A percentile compares a stretch with the other conserved stretches of the same genome.
Evolutionary conservation across 2,329 filamentous ascomycete genomes (phyloP).

Genomic region (Cladosporium halotolerans): DNA sequence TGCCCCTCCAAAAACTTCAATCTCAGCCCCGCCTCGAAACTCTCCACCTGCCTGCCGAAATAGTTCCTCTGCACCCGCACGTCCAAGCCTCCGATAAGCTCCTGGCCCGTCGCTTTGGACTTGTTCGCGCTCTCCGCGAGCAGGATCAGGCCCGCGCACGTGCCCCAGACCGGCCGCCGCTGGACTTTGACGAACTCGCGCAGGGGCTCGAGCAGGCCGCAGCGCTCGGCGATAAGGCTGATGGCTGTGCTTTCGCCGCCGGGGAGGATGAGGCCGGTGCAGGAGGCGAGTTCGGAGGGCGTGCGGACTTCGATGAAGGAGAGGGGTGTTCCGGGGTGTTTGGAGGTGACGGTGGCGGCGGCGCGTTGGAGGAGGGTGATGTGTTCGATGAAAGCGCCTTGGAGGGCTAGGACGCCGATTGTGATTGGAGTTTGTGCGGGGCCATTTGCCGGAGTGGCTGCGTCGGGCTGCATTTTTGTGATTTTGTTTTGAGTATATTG

Average conservation of each 20-base stretch:
- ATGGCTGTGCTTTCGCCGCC: slow-evolving; percentile 95
- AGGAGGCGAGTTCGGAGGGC: slow-evolving; percentile 59
- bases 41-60: slow-evolving; percentile 89
- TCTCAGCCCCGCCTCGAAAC: slow-evolving; percentile 70
- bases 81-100: slow-evolving; percentile 84
- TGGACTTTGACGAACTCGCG: slow-evolving; percentile 82
- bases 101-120: slow-evolving; percentile 85
- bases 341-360: slow-evolving; percentile 30
- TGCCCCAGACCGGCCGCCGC: slow-evolving; percentile 86
- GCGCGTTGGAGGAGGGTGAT: slow-evolving; percentile 67
- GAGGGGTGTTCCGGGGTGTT: slow-evolving; percentile 20
- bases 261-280: slow-evolving; percentile 81
- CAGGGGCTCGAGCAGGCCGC: slow-evolving; percentile 74
- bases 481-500: not conserved
- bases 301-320: slow-evolving; percentile 75
- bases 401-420: slow-evolving; percentile 66
- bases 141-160: slow-evolving; percentile 88
- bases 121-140: slow-evolving; percentile 81
- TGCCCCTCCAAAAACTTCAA: slow-evolving; percentile 59
- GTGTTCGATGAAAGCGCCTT: slow-evolving; percentile 91
- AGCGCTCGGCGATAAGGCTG: slow-evolving; percentile 76
- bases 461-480: not conserved
- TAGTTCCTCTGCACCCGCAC: slow-evolving; percentile 91
- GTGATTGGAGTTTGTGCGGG: slow-evolving; percentile 33
- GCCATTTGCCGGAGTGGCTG: not conserved